Evolutionary conservation across 2,329 filamentous ascomycete species (phyloP), one percentile per base, ranked within the genome.

Genomic region (Epichloe brachyelytri): DNA sequence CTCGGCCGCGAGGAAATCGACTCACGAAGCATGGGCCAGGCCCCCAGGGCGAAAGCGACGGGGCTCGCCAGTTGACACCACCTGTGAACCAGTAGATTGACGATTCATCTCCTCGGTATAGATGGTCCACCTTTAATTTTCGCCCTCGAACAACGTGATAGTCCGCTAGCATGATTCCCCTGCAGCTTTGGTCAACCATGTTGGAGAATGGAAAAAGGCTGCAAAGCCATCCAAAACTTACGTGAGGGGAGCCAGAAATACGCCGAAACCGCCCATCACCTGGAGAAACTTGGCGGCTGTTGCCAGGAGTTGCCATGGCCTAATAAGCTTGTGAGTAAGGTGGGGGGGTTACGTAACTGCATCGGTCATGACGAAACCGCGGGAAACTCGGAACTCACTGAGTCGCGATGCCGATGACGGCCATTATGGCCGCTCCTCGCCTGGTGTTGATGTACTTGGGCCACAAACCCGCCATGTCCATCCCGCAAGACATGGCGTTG

Each of bases 371-470:
- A 20, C 20, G 20, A 20, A 20, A 20, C 20, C 20, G 4, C 0
- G 22, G 15, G 20, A n/a, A 17, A 15, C 17, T 38, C 5, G 19
- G 37, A 8, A 48, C 54, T 43, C 46, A 59, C 56, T 57, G 57
- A 12, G 52, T 51, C 49, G 49, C 53, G 36, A 74, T 69, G 12
- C 66, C 68, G 6, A 76, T 61, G 3, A 75, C 55, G 0, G 71
- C 65, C 4, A 68, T 71, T 40, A 80, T 62, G 53, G 74, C 74
- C 3, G 69, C 69, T 1, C 78, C 78, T 2, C 78, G 70, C 4
- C 76, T 65, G 52, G 80, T 79, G 59, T 77, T 78, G 62, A 81
- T 71, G 54, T 72, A 79, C 40, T 65, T 68, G 0, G 76, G 75
- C 52, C 71, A 72, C 0, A 79, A 60, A 1, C 71, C 73, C 0